Conservation (phyloP, 164 flowering plant species). For the Akebia trifoliata region DNA sequence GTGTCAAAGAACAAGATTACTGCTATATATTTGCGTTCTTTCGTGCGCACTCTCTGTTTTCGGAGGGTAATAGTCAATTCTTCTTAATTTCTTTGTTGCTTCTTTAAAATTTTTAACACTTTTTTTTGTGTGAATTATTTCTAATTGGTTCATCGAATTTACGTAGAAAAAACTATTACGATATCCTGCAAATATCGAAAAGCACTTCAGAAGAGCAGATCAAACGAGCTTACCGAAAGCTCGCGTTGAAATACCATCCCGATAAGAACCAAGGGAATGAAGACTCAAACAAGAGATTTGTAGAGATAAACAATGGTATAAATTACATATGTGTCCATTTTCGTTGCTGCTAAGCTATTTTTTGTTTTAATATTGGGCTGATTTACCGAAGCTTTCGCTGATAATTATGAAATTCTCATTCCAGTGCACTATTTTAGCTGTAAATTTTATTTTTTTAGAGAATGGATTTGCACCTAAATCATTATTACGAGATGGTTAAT, state of each 20-base stretch:
- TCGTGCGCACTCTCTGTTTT: slow-evolving; percentile 5
- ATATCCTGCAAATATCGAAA: slow-evolving; percentile 74
- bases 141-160: background rate
- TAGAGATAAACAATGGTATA: slow-evolving; percentile 93
- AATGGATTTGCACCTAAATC: too few relatives aligned
- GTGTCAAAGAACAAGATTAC: slow-evolving; percentile 1
- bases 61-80: slow-evolving; percentile 11
- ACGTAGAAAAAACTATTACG: slow-evolving; percentile 89
- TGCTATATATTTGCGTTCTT: slow-evolving; percentile 9
- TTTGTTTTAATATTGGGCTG: background rate
- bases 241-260: slow-evolving; percentile 96
- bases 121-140: background rate
- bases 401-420: too few relatives aligned
- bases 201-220: slow-evolving; percentile 97
- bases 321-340: background rate
- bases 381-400: too few relatives aligned
- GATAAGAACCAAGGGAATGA: slow-evolving; percentile 98
- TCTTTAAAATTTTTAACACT: too few relatives aligned
- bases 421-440: too few relatives aligned
- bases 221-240: slow-evolving; percentile 89
- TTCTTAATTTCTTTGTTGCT: background rate
- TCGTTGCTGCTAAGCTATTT: background rate
- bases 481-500: too few relatives aligned
- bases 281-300: slow-evolving; percentile 87
- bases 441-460: too few relatives aligned